phyloP scores from a whole-genome alignment of 306 rosid genomes.

The Casuarina equisetifolia region DNA sequence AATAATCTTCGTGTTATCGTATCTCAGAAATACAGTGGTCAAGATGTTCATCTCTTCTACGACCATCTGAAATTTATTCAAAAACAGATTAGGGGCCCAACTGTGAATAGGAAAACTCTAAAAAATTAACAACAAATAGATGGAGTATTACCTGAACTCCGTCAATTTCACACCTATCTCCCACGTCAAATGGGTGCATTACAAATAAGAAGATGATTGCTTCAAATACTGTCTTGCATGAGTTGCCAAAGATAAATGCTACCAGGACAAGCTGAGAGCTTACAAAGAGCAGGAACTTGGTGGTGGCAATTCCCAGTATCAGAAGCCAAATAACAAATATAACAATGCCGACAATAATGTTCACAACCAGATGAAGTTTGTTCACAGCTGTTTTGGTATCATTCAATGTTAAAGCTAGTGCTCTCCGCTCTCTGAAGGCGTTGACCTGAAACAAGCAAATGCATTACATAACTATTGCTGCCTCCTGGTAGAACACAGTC shows the following conservation, averaged over 20 bases:
- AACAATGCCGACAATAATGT: conserved; percentile 53
- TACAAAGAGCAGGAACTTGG: conserved; percentile 60
- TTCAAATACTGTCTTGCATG: conserved; percentile 89
- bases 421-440: conserved; percentile 91
- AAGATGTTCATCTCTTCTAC: conserved; percentile 99
- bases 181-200: conserved; percentile 94
- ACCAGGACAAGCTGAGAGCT: conserved; percentile 86
- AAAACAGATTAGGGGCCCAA: conserved; percentile 25
- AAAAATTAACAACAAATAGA: neutral
- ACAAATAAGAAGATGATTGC: conserved; percentile 79
- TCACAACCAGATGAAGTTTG: conserved; percentile 76
- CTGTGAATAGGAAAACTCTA: neutral
- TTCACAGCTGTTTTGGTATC: conserved; percentile 97
- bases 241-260: conserved; percentile 88
- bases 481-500: neutral
- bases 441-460: conserved; percentile 55
- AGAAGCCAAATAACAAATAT: conserved; percentile 67
- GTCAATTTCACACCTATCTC: conserved; percentile 92
- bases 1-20: conserved; percentile 58
- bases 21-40: conserved; percentile 80
- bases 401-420: conserved; percentile 86
- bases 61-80: conserved; percentile 64
- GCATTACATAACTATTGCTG: conserved; percentile 3
- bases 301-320: conserved; percentile 70
- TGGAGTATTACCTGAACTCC: conserved; percentile 59